Evolutionary conservation across 805 yeast genomes (phyloP), one percentile per base, ranked within the genome.

Genomic region (Candida anglica): DNA sequence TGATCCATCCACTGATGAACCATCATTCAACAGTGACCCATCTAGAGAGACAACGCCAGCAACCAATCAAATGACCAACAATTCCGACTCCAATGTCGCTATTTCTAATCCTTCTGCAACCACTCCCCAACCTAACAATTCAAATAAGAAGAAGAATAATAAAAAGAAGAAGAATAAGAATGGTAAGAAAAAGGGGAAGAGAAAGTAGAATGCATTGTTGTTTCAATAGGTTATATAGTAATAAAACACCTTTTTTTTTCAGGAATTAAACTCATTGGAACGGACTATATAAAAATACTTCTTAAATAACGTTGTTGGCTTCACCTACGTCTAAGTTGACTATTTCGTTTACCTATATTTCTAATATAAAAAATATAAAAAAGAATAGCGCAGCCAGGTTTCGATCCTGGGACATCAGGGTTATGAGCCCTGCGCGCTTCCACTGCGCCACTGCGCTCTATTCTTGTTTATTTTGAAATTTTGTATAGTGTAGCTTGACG

Each of bases 391-490:
- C 83, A 83, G 86, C 86, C 75, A 68, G 86, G 91, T 84, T 82
- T 84, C 93, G 93, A 84, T 84, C 93, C 88, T 70, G 76, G 88
- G 94, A 82, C 91, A 81, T 84, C 91, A 83, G 93, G 91, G 94
- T 84, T 84, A 84, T 84, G 94, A 84, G 94, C 94, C 93, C 93
- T 81, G 91, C 91, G 89, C 93, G 93, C 91, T 84, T 83, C 93
- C 93, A 81, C 93, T 84, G 91, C 93, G 91, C 91, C 91, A 84
- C 88, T 82, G 83, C 88, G 93, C 93, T 29, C 11, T n/a, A n/a
- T n/a, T n/a, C n/a, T n/a, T n/a, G n/a, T n/a, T n/a, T n/a, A n/a
- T n/a, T n/a, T n/a, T n/a, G n/a, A n/a, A n/a, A n/a, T n/a, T n/a
- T n/a, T n/a, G n/a, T n/a, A n/a, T n/a, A n/a, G n/a, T n/a, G n/a